phyloP scores from a whole-genome alignment of 2,329 filamentous ascomycete genomes.

The Verticillium nonalfalfae region DNA sequence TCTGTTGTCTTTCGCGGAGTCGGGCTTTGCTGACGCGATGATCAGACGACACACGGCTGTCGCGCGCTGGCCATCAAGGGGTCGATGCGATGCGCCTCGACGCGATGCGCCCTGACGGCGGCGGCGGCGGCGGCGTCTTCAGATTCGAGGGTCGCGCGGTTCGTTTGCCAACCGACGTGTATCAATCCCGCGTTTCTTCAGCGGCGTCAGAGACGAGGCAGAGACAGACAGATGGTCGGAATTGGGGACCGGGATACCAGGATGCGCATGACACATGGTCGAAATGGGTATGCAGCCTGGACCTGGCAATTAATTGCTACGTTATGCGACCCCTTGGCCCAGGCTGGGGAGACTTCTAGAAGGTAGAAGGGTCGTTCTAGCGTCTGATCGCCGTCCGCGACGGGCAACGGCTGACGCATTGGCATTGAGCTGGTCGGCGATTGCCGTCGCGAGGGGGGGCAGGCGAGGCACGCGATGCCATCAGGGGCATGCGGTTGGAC shows the following conservation, averaged over 20 bases:
- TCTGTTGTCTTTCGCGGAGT: neutral
- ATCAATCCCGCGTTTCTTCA: neutral
- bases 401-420: neutral
- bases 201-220: slow-evolving; percentile 11
- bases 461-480: neutral
- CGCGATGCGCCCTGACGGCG: neutral
- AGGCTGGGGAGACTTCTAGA: slow-evolving; percentile 24
- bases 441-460: neutral
- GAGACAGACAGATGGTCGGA: slow-evolving; percentile 12
- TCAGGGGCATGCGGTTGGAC: neutral
- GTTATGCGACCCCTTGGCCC: slow-evolving; percentile 32
- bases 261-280: slow-evolving; percentile 33
- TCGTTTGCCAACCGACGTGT: neutral
- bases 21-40: neutral
- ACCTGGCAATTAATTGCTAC: slow-evolving; percentile 40
- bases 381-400: slow-evolving; percentile 4
- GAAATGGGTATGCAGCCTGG: slow-evolving; percentile 32
- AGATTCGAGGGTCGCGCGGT: neutral
- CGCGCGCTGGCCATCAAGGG: neutral
- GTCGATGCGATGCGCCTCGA: neutral
- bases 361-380: slow-evolving; percentile 27
- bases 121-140: no score
- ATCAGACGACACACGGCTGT: neutral
- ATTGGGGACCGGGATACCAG: slow-evolving; percentile 7
- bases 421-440: neutral